phyloP scores from a whole-genome alignment of 2,329 filamentous ascomycete species.

The Calonectria hongkongensis region DNA sequence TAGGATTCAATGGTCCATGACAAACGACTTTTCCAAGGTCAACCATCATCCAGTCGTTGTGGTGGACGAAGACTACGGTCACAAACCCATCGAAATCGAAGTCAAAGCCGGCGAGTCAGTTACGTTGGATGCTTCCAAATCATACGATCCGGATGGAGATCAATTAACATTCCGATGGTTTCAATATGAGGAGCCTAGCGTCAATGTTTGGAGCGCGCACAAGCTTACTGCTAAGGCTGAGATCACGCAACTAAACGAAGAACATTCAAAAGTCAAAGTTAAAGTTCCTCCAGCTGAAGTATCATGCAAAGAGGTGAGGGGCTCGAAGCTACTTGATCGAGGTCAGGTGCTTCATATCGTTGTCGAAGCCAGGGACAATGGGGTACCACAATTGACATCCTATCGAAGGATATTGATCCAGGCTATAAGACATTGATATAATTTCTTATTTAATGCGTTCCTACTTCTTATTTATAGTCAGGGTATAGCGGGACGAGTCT shows the following conservation, averaged over 20 bases:
- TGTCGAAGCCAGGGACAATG: conserved; percentile 66
- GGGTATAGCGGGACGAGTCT: too few relatives aligned
- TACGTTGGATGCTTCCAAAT: conserved; percentile 64
- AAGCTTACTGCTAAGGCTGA: conserved; percentile 55
- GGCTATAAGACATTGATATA: neutral
- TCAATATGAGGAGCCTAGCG: conserved; percentile 64
- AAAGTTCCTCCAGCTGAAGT: conserved; percentile 56
- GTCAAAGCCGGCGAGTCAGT: conserved; percentile 62
- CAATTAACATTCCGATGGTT: conserved; percentile 68
- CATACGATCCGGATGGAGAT: conserved; percentile 67
- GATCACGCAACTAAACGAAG: conserved; percentile 37
- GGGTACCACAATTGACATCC: conserved; percentile 63
- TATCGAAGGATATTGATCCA: conserved; percentile 64
- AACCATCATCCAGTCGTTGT: conserved; percentile 68
- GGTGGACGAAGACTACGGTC: conserved; percentile 63
- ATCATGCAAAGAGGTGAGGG: conserved; percentile 5
- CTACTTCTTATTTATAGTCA: too few relatives aligned
- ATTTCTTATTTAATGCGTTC: too few relatives aligned
- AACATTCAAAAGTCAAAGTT: conserved; percentile 56
- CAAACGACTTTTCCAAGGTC: conserved; percentile 54
- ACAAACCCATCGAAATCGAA: conserved; percentile 60
- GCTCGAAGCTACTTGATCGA: conserved; percentile 56
- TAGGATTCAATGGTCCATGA: conserved; percentile 62
- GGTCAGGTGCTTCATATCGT: conserved; percentile 69
- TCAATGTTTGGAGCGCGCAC: conserved; percentile 27